phyloP scores from a whole-genome alignment of 2,329 filamentous ascomycete genomes.

The Neopestalotiopsis rosae region DNA sequence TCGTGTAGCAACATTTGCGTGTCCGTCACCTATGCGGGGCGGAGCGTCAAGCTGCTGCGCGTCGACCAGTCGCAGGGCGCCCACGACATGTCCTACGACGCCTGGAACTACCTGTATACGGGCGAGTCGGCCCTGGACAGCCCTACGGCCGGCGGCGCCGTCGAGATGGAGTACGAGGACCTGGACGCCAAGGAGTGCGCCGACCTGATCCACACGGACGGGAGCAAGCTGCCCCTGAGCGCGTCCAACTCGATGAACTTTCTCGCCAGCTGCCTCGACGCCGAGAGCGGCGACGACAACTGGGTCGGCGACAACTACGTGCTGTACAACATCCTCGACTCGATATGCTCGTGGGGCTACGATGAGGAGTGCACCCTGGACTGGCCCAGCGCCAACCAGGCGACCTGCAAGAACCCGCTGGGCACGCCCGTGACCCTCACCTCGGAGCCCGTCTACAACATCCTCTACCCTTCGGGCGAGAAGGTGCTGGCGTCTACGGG shows the following conservation, averaged over 20 bases:
- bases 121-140: constrained; percentile 52
- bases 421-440: constrained; percentile 41
- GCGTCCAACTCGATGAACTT: constrained; percentile 64
- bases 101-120: constrained; percentile 63
- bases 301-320: constrained; percentile 59
- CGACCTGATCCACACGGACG: constrained; percentile 53
- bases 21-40: constrained; percentile 53
- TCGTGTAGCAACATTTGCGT: constrained; percentile 64
- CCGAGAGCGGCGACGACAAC: constrained; percentile 38
- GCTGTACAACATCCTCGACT: constrained; percentile 59
- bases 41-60: constrained; percentile 61
- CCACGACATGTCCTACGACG: constrained; percentile 64
- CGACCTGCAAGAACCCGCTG: constrained; percentile 52
- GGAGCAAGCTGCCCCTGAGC: constrained; percentile 57
- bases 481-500: constrained; percentile 40
- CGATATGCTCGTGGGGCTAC: constrained; percentile 53
- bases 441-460: constrained; percentile 52
- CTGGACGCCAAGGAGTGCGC: constrained; percentile 54
- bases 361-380: constrained; percentile 58
- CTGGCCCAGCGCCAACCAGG: constrained; percentile 55
- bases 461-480: constrained; percentile 56
- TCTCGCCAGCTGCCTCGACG: constrained; percentile 49
- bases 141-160: constrained; percentile 54
- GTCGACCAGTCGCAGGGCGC: constrained; percentile 61
- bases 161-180: constrained; percentile 56